A percentile compares a stretch with the other conserved stretches of the same genome.
Evolutionary conservation across 1,284 basidiomycete genomes (phyloP).

Genomic region (Gymnopus androsaceus): DNA sequence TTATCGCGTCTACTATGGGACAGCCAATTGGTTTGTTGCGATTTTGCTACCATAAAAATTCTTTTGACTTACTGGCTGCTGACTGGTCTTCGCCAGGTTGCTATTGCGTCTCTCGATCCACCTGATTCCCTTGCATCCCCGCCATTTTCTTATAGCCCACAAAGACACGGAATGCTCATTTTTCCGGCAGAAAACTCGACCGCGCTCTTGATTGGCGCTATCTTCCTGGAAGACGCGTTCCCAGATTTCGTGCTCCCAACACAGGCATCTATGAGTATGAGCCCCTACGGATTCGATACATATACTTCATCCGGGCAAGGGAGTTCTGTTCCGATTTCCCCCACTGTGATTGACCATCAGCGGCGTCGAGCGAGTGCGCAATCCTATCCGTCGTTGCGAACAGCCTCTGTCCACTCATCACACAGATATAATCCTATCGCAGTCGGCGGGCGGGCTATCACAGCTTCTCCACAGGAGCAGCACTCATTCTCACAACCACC

Average conservation of each 20-base stretch:
- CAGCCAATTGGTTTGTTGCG: conserved; percentile 47
- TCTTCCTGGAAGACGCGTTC: conserved; percentile 54
- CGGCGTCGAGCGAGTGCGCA: not conserved
- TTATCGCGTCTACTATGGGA: conserved; percentile 54
- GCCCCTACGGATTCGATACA: too few species aligned
- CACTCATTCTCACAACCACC: not conserved
- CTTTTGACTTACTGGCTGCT: conserved; percentile 12
- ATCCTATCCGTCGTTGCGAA: not conserved
- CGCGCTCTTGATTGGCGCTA: conserved; percentile 57
- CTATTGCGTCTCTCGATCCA: conserved; percentile 43
- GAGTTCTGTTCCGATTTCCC: conserved; percentile 14
- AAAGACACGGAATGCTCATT: conserved; percentile 54
- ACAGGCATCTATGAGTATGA: not conserved
- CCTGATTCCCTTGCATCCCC: conserved; percentile 5
- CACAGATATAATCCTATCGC: conserved; percentile 1
- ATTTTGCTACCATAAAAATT: not conserved
- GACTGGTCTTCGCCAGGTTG: conserved; percentile 44
- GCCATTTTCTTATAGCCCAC: conserved; percentile 3
- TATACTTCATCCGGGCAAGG: not conserved
- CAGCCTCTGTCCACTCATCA: not conserved
- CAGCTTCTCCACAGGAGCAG: not conserved
- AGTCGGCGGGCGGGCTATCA: too few species aligned
- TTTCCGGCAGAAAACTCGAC: conserved; percentile 58
- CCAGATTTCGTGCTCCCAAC: conserved; percentile 47
- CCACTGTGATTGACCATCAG: conserved; percentile 14